Evolutionary conservation across 2,329 filamentous ascomycete species (phyloP).

Genomic region (Ophiostoma piceae): DNA sequence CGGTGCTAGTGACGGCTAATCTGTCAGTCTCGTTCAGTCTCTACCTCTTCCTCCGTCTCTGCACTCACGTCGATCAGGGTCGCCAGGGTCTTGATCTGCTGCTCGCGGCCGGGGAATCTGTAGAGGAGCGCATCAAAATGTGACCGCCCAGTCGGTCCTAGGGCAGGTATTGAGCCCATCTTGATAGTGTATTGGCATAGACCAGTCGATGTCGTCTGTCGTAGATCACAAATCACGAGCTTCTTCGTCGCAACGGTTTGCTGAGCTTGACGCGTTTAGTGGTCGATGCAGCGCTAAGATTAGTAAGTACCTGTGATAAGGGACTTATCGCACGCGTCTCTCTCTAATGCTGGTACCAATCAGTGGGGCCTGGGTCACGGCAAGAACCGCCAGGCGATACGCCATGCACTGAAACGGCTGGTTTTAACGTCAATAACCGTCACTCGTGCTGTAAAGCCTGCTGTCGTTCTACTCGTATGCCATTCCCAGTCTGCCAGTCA

Average conservation of each 20-base stretch:
- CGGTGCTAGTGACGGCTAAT: constrained; percentile 59
- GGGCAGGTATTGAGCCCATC: background rate
- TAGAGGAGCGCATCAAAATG: constrained; percentile 35
- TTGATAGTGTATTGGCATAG: background rate
- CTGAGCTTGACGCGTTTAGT: constrained; percentile 8
- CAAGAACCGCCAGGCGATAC: background rate
- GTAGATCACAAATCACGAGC: background rate
- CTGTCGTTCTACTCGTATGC: too few species aligned
- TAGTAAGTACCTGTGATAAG: background rate
- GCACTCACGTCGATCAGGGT: constrained; percentile 49
- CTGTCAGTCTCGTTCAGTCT: background rate
- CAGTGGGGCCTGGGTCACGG: background rate
- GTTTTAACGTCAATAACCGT: too few species aligned
- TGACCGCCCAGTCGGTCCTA: background rate
- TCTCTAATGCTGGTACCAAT: background rate
- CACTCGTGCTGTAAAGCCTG: too few species aligned
- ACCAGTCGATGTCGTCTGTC: background rate
- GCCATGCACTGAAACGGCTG: background rate
- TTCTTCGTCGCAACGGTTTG: background rate
- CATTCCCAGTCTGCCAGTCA: too few species aligned
- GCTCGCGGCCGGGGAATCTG: constrained; percentile 52
- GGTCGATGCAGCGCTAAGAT: constrained; percentile 6
- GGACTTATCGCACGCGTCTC: background rate
- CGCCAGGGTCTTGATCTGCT: constrained; percentile 54
- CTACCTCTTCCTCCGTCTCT: background rate